Evolutionary conservation across 208 protist species (phyloP), one percentile per base, ranked within the genome.

Genomic region (Trypanosoma vivax): DNA sequence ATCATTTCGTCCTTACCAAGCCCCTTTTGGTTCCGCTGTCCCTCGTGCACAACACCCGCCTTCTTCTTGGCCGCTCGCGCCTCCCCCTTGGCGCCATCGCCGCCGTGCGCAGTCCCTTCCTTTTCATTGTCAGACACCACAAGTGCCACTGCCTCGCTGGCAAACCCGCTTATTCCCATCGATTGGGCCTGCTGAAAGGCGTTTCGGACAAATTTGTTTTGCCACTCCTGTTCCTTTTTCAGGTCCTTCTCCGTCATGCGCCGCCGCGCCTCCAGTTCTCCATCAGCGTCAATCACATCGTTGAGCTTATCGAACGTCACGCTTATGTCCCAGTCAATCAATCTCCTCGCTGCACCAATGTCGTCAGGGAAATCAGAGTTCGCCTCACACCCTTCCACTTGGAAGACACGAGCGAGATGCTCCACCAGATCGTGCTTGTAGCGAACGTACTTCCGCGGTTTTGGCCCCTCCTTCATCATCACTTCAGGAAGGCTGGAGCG

Each of bases 151-250:
- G 65, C 68, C 10, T 82, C 72, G 25, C 56, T 51, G n/a, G 76
- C 78, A 70, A 92, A 92, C 38, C 75, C 70, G 37, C 72, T 62
- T 30, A 92, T 80, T 51, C 81, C 84, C 84, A 92, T 92, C 28
- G 84, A 89, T 71, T 88, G 68, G n/a, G 84, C 84, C 59, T 89
- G 84, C 54, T 80, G 65, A 56, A 70, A 69, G 10, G 81, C 80
- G 29, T 92, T 81, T 18, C 61, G 70, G 21, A 87, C 75, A 52
- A 87, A 92, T 49, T 74, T 76, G 23, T 77, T 71, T 38, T 92
- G 68, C 14, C 78, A 60, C 42, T 76, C 63, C 51, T 76, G 67
- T 48, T 53, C 19, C n/a, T 60, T 48, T 52, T 71, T 73, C 14
- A 57, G 59, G 45, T 88, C 76, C 24, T 71, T 69, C 23, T 87